Conservation (phyloP, 2,329 filamentous ascomycete species). For the Fusarium aywerte region DNA sequence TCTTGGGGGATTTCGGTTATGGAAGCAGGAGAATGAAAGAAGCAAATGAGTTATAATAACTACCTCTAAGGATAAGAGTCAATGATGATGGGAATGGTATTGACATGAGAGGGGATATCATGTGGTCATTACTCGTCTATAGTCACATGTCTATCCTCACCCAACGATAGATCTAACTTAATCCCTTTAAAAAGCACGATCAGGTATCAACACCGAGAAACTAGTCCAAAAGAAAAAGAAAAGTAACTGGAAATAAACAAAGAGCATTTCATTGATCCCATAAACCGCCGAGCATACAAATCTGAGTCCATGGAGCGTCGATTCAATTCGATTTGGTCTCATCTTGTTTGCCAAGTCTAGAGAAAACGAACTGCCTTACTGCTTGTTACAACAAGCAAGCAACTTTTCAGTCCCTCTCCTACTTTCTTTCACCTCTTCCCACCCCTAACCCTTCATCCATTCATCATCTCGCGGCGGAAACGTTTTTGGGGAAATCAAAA, state of each 20-base stretch:
- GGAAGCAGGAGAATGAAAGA: slow-evolving; percentile 24
- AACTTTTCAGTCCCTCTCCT: slow-evolving; percentile 28
- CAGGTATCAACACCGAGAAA: slow-evolving; percentile 17
- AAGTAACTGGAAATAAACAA: slow-evolving; percentile 25
- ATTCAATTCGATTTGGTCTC: slow-evolving; percentile 19
- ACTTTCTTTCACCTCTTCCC: slow-evolving; percentile 3
- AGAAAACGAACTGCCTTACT: slow-evolving; percentile 24
- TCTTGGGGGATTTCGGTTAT: slow-evolving; percentile 50
- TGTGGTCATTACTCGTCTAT: slow-evolving; percentile 42
- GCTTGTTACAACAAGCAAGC: slow-evolving; percentile 24
- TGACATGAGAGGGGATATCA: slow-evolving; percentile 20
- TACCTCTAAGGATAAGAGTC: not conserved
- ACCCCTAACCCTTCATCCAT: slow-evolving; percentile 10
- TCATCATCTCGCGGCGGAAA: slow-evolving; percentile 26
- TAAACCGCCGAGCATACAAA: slow-evolving; percentile 45
- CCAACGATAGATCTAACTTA: not conserved
- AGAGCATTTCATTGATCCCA: slow-evolving; percentile 46
- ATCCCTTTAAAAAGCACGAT: slow-evolving; percentile 6
- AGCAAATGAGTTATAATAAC: not conserved
- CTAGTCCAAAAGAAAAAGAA: slow-evolving; percentile 6
- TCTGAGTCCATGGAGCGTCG: slow-evolving; percentile 21
- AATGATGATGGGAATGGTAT: not conserved
- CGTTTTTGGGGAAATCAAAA: slow-evolving; percentile 40
- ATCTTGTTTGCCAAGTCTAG: slow-evolving; percentile 27
- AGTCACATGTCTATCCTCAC: slow-evolving; percentile 19